A percentile compares a stretch with the other conserved stretches of the same genome.
phyloP scores from a whole-genome alignment of 768 basidiomycete species.

The Collybia mongolica region DNA sequence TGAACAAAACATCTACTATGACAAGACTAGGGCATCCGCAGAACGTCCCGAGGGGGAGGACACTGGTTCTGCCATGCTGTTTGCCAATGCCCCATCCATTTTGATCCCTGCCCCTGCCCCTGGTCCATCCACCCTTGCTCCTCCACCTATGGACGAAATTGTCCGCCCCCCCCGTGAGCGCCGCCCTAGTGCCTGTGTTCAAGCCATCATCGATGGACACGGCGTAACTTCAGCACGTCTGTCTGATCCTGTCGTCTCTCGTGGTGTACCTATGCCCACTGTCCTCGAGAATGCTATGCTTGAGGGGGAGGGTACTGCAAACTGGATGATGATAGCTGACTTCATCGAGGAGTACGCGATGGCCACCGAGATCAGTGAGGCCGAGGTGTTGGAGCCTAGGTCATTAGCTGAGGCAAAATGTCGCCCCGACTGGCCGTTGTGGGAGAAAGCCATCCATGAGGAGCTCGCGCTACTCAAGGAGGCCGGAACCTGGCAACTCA shows the following conservation, averaged over 20 bases:
- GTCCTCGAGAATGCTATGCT: constrained; percentile 2
- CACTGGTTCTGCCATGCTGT: constrained; percentile 7
- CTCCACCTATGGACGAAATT: neutral
- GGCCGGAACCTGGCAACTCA: constrained; percentile 26
- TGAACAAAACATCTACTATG: constrained; percentile 25
- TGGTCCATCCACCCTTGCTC: neutral
- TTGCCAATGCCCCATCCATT: neutral
- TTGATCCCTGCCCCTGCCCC: neutral
- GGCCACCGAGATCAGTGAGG: constrained; percentile 8
- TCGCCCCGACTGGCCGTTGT: constrained; percentile 15
- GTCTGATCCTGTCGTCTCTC: neutral
- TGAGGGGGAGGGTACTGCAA: constrained; percentile 6
- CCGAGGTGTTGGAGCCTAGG: constrained; percentile 15
- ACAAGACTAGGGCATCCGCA: constrained; percentile 12
- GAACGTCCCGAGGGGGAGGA: constrained; percentile 27
- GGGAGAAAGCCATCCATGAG: constrained; percentile 25
- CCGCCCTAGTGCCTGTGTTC: constrained; percentile 3
- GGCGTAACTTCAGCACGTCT: neutral
- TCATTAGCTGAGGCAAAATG: constrained; percentile 12
- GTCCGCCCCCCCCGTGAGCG: neutral
- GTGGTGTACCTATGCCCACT: constrained; percentile 1
- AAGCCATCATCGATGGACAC: constrained; percentile 3
- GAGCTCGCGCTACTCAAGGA: constrained; percentile 23
- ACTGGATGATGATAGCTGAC: constrained; percentile 8
- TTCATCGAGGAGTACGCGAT: constrained; percentile 9